Evolutionary conservation across 2,329 filamentous ascomycete species (phyloP), one percentile per base, ranked within the genome.

Genomic region (Thelonectria blattea): DNA sequence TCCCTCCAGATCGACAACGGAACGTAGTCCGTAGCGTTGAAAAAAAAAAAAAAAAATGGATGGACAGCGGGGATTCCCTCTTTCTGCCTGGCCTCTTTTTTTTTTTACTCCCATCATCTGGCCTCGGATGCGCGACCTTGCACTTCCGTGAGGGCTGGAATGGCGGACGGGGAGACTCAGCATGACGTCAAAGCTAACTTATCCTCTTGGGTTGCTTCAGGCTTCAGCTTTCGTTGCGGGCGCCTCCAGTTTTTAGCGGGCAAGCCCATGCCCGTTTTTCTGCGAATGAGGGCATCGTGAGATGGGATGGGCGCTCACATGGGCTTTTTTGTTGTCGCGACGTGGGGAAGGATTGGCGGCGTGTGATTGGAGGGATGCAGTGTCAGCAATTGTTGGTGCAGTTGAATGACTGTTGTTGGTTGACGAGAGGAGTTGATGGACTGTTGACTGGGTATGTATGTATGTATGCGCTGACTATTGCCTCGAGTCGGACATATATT

Each of bases 221-320:
- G n/a, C n/a, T n/a, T n/a, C n/a, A n/a, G n/a, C n/a, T n/a, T 12
- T 37, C 11, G 34, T 37, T 34, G 14, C 11, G 34, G 34, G 34
- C 15, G 34, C 34, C 15, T 37, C 34, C 15, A 11, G n/a, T n/a
- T 37, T 12, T 12, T 37, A 37, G 34, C 34, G 11, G 32, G 9
- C 32, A 47, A 27, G 42, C 37, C 24, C 8, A 20, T n/a, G 37
- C 4, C 32, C 9, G 17, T 46, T 46, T 20, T 22, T 5, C 22
- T 24, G n/a, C 9, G 8, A 6, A 11, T 47, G 45, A 47, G 27
- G 45, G 45, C 11, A 41, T 51, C 24, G 18, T 14, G 14, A 42
- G 56, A 56, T 24, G 22, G 22, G 22, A 24, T 60, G 46, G 51
- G 9, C 57, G 57, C 52, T 60, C 57, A 60, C 57, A 55, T 60